Evolutionary conservation across 2,329 filamentous ascomycete genomes (phyloP).

Genomic region (Metarhizium guizhouense): DNA sequence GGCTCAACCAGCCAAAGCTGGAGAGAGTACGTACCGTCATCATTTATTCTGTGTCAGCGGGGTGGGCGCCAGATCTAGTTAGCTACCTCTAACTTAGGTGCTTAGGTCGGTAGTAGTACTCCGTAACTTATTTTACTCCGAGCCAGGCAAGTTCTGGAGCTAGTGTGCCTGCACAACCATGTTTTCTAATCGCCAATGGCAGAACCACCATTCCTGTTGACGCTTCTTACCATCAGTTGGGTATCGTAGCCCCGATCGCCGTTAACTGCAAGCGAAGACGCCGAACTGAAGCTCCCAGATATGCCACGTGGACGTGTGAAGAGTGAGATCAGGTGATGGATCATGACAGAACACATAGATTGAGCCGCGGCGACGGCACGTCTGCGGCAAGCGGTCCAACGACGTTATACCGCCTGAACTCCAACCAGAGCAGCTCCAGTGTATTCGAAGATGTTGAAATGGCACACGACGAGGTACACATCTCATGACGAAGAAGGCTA

Average conservation of each 20-base stretch:
- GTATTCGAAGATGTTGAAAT: conserved; percentile 96
- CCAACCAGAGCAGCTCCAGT: conserved; percentile 66
- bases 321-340: conserved; percentile 1
- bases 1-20: no score
- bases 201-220: background rate
- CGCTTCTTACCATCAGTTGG: background rate
- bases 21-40: no score
- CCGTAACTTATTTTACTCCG: no score
- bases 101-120: no score
- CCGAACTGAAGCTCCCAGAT: background rate
- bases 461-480: conserved; percentile 79
- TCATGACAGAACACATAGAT: background rate
- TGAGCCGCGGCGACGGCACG: background rate
- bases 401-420: conserved; percentile 49
- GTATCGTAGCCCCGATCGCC: background rate
- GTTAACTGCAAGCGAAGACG: background rate
- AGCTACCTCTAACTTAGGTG: no score
- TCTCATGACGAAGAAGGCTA: background rate
- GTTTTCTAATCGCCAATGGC: no score
- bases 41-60: no score
- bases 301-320: background rate
- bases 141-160: no score
- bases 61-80: no score
- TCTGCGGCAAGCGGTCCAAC: conserved; percentile 1
- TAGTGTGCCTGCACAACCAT: no score